These are phyloP conservation scores for Durusdinium trenchii DNA, from an alignment of 73 alveolate genomes.

Conservation along the genomic window DNA sequence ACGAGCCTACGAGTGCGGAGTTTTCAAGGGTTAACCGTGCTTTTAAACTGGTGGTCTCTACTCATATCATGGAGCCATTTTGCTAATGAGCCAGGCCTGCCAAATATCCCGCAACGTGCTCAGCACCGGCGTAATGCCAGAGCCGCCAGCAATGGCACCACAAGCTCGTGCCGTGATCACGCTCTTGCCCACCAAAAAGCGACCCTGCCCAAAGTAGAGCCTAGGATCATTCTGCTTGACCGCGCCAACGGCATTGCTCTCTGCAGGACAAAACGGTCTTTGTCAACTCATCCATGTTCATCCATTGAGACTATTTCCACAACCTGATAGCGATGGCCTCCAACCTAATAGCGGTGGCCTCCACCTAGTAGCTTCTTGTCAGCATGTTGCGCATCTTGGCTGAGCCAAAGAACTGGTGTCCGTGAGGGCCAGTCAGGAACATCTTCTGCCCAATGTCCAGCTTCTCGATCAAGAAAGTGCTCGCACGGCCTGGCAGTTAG, in stretches of 20 bases:
- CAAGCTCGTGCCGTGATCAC: constrained; percentile 60
- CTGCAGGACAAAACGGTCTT: neutral
- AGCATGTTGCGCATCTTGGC: neutral
- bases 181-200: constrained; percentile 56
- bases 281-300: too few relatives aligned
- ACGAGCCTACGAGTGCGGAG: too few relatives aligned
- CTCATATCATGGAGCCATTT: too few relatives aligned
- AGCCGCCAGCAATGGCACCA: constrained; percentile 89
- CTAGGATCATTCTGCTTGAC: neutral
- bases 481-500: constrained; percentile 63
- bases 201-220: constrained; percentile 79
- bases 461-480: constrained; percentile 69
- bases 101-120: constrained; percentile 67
- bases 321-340: too few relatives aligned
- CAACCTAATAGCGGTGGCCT: neutral
- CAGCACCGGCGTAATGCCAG: constrained; percentile 85
- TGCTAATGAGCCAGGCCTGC: too few relatives aligned
- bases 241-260: neutral
- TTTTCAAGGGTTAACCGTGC: too few relatives aligned
- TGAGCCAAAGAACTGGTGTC: constrained; percentile 51
- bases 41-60: too few relatives aligned
- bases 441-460: constrained; percentile 59
- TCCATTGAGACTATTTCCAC: too few relatives aligned
- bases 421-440: constrained; percentile 80
- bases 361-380: neutral